Base-by-base conservation (phyloP, 1,139 yeast species). In the Taphrina betulina region DNA sequence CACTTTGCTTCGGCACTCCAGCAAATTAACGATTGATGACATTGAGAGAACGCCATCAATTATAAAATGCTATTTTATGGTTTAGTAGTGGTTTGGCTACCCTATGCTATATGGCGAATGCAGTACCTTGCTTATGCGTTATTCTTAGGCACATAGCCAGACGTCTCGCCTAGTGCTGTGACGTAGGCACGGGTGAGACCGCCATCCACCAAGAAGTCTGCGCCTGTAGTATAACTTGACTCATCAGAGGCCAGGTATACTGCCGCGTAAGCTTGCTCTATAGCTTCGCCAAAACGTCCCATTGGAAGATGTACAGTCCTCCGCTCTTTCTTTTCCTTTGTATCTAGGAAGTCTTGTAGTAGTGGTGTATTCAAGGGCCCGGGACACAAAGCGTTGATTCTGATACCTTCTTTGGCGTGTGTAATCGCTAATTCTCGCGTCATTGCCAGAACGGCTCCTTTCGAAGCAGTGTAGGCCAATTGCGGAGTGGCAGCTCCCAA, bases 121-220 rank as follows among this genome's bases (percentile, higher is more conserved):
- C n/a, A n/a, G n/a, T n/a, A n/a, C n/a, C n/a, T n/a, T n/a, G n/a
- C n/a, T n/a, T 40, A 50, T 2, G 56, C 56, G 26, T 52, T 33
- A 26, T 52, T 52, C 14, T 23, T 42, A 10, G 56, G 56, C 12
- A 43, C 56, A 23, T 31, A 50, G 22, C 42, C 34, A 22, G 42
- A 17, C 12, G 42, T 31, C n/a, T 35, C 56, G 14, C 50, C 43
- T 5, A 31, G 34, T 16, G 48, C 24, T 10, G 56, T 52, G 14
- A 52, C 56, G 26, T 52, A 52, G n/a, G 56, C 56, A 17, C 34
- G 28, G 14, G 56, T 52, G 36, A 70, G 62, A 14, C 95, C 96
- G 64, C 96, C 96, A 66, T 87, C 96, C 57, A 87, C 95, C 62
- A 84, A 74, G 63, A 87, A 72, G 70, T 87, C 88, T 65, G 84